Conservation (phyloP, 1,284 basidiomycete genomes). For the Boletus semigastroideus region DNA sequence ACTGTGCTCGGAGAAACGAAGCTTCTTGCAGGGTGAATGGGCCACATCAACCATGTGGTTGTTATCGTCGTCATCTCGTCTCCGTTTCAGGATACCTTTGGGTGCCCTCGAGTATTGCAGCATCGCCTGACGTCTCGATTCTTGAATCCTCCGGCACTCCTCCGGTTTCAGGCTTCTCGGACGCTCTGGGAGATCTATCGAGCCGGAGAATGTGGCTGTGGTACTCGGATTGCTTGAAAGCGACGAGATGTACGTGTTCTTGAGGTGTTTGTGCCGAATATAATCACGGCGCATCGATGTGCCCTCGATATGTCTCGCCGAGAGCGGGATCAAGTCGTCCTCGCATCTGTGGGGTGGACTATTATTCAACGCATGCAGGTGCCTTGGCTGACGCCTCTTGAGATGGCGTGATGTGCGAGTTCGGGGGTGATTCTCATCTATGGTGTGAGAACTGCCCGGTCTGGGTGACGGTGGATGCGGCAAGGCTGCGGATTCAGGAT, state of each 20-base stretch:
- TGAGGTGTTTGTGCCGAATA: slow-evolving; percentile 29
- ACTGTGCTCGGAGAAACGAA: slow-evolving; percentile 24
- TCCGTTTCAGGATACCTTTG: slow-evolving; percentile 30
- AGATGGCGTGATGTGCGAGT: slow-evolving; percentile 4
- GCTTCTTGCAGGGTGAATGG: slow-evolving; percentile 19
- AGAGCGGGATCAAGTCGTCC: slow-evolving; percentile 19
- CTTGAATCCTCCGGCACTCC: slow-evolving; percentile 29
- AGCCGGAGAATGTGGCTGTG: slow-evolving; percentile 15
- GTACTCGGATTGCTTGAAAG: slow-evolving; percentile 18
- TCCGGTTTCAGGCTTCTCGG: slow-evolving; percentile 22
- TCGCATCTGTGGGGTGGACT: slow-evolving; percentile 15
- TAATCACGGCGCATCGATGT: slow-evolving; percentile 28
- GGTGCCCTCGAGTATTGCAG: slow-evolving; percentile 26
- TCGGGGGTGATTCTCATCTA: slow-evolving; percentile 16
- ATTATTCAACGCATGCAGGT: not conserved
- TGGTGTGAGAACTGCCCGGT: slow-evolving; percentile 1
- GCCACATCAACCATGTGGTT: not conserved
- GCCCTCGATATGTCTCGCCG: slow-evolving; percentile 27
- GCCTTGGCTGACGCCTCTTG: slow-evolving; percentile 13
- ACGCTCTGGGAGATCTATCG: slow-evolving; percentile 21
- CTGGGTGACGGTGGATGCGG: not conserved
- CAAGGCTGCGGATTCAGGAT: not conserved
- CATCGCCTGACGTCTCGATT: slow-evolving; percentile 32
- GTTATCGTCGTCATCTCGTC: slow-evolving; percentile 22
- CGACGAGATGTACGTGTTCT: slow-evolving; percentile 31